These are phyloP conservation scores for Bipolaris gigantea DNA, from an alignment of 2,329 filamentous ascomycete species.

Conservation along the genomic window DNA sequence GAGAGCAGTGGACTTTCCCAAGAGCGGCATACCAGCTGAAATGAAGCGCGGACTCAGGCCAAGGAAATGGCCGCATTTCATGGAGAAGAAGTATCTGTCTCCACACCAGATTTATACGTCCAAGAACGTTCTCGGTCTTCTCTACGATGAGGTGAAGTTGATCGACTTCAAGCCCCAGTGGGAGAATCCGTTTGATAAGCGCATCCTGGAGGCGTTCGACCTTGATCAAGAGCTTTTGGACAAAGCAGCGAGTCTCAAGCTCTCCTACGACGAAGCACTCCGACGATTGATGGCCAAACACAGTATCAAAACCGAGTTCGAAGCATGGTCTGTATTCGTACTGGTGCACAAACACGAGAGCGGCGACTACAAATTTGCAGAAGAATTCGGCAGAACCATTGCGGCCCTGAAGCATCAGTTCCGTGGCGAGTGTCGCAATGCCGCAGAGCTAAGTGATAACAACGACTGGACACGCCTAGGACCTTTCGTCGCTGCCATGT, in stretches of 20 bases:
- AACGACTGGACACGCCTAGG: conserved; percentile 54
- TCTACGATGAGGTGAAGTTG: conserved; percentile 76
- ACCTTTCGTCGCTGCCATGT: conserved; percentile 84
- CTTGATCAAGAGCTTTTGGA: conserved; percentile 59
- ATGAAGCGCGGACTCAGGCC: conserved; percentile 66
- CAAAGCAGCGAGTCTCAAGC: conserved; percentile 68
- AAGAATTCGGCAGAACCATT: conserved; percentile 74
- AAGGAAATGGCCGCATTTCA: conserved; percentile 78
- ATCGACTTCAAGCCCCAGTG: conserved; percentile 75
- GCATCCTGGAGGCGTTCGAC: conserved; percentile 68
- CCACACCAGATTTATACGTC: conserved; percentile 64
- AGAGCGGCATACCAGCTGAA: conserved; percentile 77
- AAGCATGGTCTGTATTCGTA: conserved; percentile 86
- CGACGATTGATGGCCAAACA: conserved; percentile 82
- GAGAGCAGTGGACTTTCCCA: conserved; percentile 89
- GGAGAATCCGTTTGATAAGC: conserved; percentile 70
- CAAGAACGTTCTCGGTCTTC: conserved; percentile 69
- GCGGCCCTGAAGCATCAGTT: conserved; percentile 69
- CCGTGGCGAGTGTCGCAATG: conserved; percentile 65
- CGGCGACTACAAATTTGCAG: conserved; percentile 82
- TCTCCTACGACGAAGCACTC: conserved; percentile 74
- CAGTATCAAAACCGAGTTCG: conserved; percentile 83
- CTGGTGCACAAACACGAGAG: conserved; percentile 71
- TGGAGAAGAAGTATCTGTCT: conserved; percentile 65
- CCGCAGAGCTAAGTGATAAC: conserved; percentile 53